These are phyloP conservation scores for Ceriops tagal DNA, from an alignment of 345 rosid genomes.

Conservation along the genomic window DNA sequence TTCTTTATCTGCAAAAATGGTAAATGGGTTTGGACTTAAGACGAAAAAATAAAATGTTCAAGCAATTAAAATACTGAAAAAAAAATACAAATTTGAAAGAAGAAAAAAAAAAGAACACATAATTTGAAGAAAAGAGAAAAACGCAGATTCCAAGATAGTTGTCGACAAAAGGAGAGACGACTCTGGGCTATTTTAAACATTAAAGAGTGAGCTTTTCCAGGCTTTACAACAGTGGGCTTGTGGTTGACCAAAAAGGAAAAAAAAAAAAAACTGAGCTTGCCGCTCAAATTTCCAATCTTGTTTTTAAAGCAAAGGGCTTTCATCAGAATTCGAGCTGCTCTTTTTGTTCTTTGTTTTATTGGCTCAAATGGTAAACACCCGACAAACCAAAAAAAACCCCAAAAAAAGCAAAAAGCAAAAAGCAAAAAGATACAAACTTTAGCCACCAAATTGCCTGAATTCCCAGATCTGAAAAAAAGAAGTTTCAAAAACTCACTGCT, in stretches of 20 bases:
- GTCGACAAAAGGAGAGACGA: slow-evolving; percentile 44
- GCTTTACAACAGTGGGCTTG: slow-evolving; percentile 28
- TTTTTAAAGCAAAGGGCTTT: not conserved
- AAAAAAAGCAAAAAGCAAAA: slow-evolving; percentile 2
- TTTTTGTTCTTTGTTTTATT: slow-evolving; percentile 33
- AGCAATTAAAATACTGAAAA: slow-evolving; percentile 12
- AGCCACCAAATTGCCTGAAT: not conserved
- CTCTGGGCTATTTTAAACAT: slow-evolving; percentile 30
- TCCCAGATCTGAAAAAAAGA: slow-evolving; percentile 20
- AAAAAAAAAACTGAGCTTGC: slow-evolving; percentile 9
- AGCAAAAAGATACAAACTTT: not conserved
- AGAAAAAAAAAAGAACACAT: slow-evolving; percentile 11
- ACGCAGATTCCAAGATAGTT: slow-evolving; percentile 49
- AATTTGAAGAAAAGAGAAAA: slow-evolving; percentile 33
- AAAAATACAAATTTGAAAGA: slow-evolving; percentile 17
- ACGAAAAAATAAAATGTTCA: slow-evolving; percentile 13
- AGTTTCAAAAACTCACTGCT: not conserved
- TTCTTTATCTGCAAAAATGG: slow-evolving; percentile 14
- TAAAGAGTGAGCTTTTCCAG: slow-evolving; percentile 38
- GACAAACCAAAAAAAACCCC: not conserved
- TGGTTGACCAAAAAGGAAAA: slow-evolving; percentile 26
- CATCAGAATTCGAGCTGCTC: slow-evolving; percentile 24
- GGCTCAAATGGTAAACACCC: slow-evolving; percentile 26
- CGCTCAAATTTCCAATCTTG: slow-evolving; percentile 8
- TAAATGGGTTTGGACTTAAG: slow-evolving; percentile 16